phyloP scores from a whole-genome alignment of 306 rosid species.

The Cyamopsis tetragonoloba region DNA sequence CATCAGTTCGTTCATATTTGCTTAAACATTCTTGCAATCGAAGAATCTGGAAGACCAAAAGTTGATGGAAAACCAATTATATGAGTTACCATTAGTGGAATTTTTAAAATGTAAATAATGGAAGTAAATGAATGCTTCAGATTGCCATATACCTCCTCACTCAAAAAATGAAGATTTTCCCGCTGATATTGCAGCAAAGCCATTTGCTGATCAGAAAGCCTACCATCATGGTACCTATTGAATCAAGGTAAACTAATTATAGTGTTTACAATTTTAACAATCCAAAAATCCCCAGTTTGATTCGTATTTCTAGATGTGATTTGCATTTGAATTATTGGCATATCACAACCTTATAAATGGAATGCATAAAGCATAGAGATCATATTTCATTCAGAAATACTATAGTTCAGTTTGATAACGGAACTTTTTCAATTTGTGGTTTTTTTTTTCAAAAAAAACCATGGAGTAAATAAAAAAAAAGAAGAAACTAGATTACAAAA shows the following conservation, averaged over 20 bases:
- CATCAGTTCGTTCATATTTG: slow-evolving; percentile 82
- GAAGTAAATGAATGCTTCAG: slow-evolving; percentile 25
- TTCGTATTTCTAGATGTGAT: slow-evolving; percentile 15
- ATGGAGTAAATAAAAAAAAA: slow-evolving; percentile 26
- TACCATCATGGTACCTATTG: slow-evolving; percentile 79
- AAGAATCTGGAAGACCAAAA: slow-evolving; percentile 63
- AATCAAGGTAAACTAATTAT: slow-evolving; percentile 33
- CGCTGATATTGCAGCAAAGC: slow-evolving; percentile 99
- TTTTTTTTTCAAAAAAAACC: no score
- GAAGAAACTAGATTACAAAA: slow-evolving; percentile 25
- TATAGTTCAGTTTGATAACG: slow-evolving; percentile 6
- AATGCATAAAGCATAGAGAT: background rate
- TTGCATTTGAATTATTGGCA: background rate
- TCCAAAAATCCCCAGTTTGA: slow-evolving; percentile 4
- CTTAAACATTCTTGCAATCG: slow-evolving; percentile 86
- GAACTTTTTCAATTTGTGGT: background rate
- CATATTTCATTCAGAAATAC: slow-evolving; percentile 6
- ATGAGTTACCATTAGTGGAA: background rate
- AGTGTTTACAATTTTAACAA: background rate
- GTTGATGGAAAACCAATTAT: slow-evolving; percentile 17
- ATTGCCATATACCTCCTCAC: slow-evolving; percentile 75
- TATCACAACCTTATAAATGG: background rate
- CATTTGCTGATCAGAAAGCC: slow-evolving; percentile 99
- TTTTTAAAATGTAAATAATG: slow-evolving; percentile 1
- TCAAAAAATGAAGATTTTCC: slow-evolving; percentile 94